Evolutionary conservation across 2,329 filamentous ascomycete genomes (phyloP).

Genomic region (Fusarium bactridioides): DNA sequence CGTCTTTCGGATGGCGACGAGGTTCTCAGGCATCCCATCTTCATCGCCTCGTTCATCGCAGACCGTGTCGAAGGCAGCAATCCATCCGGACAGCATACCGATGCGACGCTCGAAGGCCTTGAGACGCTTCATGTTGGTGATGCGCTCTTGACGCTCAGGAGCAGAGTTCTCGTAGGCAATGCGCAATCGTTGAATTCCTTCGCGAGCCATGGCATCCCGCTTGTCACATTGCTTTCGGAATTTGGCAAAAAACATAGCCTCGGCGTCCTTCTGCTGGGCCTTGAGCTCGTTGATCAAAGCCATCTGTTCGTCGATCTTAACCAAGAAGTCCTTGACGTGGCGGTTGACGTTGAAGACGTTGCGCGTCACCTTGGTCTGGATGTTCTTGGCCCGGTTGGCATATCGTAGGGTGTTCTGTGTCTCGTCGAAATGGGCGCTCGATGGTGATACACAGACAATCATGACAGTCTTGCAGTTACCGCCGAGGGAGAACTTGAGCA

Average conservation of each 20-base stretch:
- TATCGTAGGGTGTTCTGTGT: constrained; percentile 98
- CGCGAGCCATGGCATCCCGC: constrained; percentile 75
- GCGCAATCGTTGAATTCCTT: constrained; percentile 82
- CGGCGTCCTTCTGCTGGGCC: constrained; percentile 89
- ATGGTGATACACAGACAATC: constrained; percentile 98
- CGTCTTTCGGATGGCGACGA: constrained; percentile 82
- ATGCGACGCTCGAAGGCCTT: constrained; percentile 87
- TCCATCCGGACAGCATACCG: constrained; percentile 86
- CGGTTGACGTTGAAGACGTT: constrained; percentile 99
- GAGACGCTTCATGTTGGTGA: constrained; percentile 81
- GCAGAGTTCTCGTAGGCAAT: constrained; percentile 83
- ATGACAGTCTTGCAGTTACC: constrained; percentile 99
- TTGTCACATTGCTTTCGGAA: constrained; percentile 92
- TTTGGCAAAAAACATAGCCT: constrained; percentile 82
- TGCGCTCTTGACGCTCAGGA: constrained; percentile 79
- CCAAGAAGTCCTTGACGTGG: constrained; percentile 98
- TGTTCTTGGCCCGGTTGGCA: constrained; percentile 98
- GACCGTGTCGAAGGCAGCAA: constrained; percentile 86
- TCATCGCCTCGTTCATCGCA: constrained; percentile 67
- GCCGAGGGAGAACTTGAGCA: constrained; percentile 95
- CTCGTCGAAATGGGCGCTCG: constrained; percentile 96
- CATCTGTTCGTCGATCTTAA: constrained; percentile 99
- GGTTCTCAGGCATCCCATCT: constrained; percentile 70
- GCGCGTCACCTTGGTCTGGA: constrained; percentile 98
- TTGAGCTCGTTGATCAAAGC: constrained; percentile 95